Conservation (phyloP, 176 grass and related monocot species). For the Dendrocalamus sinicus region DNA sequence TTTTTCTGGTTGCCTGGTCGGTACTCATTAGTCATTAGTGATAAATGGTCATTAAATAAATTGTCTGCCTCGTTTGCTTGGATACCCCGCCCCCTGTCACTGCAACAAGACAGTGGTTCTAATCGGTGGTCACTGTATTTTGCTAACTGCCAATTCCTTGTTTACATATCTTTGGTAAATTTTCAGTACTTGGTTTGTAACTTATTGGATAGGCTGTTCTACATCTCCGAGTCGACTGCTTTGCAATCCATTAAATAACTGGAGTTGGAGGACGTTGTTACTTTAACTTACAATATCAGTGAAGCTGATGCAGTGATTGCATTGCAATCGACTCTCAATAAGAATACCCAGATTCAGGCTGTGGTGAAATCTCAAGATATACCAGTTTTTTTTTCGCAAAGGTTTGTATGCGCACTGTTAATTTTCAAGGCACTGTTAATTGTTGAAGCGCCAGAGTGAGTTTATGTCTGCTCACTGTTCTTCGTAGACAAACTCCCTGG, state of each 20-base stretch:
- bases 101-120: not conserved
- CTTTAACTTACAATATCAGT: conserved; percentile 70
- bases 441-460: not conserved
- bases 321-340: conserved; percentile 76
- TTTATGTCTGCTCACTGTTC: conserved; percentile 1
- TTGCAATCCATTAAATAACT: conserved; percentile 81
- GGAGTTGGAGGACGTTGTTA: conserved; percentile 63
- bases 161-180: conserved; percentile 8
- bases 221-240: conserved; percentile 74
- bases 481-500: conserved; percentile 68
- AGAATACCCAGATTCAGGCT: conserved; percentile 82
- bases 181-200: conserved; percentile 50
- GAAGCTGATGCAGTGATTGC: conserved; percentile 86
- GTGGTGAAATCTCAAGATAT: conserved; percentile 63
- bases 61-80: not conserved
- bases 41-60: not conserved
- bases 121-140: not conserved
- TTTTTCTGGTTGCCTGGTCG: not conserved
- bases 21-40: not conserved
- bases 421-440: not conserved
- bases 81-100: not conserved
- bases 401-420: conserved; percentile 35
- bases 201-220: conserved; percentile 82
- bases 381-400: conserved; percentile 83
- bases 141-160: not conserved